Conservation (phyloP, 129 eudicot genomes). For the Erigeron canadensis region DNA sequence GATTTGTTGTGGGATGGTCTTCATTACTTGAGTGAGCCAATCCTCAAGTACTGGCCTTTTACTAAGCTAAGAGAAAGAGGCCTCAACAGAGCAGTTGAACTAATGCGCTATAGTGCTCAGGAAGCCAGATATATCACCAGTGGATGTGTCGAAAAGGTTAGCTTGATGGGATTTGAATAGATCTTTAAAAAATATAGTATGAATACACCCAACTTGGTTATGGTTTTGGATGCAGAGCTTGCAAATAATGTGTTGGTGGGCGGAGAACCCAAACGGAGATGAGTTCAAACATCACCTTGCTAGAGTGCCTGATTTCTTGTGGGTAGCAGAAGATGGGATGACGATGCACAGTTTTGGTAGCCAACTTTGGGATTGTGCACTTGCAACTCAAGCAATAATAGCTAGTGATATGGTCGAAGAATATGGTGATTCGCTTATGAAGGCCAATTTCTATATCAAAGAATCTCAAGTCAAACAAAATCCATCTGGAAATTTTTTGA, state of each 20-base stretch:
- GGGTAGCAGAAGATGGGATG: conserved; percentile 95
- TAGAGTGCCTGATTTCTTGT: conserved; percentile 68
- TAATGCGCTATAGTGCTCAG: conserved; percentile 62
- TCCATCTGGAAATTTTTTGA: conserved; percentile 40
- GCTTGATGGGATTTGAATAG: background rate
- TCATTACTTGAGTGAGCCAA: conserved; percentile 60
- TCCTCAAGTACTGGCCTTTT: conserved; percentile 63
- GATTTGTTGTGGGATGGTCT: conserved; percentile 68
- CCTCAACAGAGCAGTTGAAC: conserved; percentile 48
- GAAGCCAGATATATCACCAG: conserved; percentile 63
- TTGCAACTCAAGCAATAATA: conserved; percentile 76
- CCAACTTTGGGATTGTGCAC: conserved; percentile 68
- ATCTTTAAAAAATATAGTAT: background rate
- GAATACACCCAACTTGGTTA: conserved; percentile 1
- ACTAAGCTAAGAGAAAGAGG: conserved; percentile 63
- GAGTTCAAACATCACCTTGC: conserved; percentile 73
- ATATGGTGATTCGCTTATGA: conserved; percentile 65
- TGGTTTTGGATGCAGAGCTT: conserved; percentile 26
- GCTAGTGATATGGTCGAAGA: conserved; percentile 72
- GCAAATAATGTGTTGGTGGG: conserved; percentile 58
- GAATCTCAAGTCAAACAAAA: conserved; percentile 65
- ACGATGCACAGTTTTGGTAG: conserved; percentile 83
- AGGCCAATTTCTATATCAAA: conserved; percentile 63
- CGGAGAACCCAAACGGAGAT: conserved; percentile 61
- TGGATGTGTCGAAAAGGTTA: conserved; percentile 70